These are phyloP conservation scores for Uronychia setigera DNA, from an alignment of 73 alveolate genomes.

Conservation along the genomic window DNA sequence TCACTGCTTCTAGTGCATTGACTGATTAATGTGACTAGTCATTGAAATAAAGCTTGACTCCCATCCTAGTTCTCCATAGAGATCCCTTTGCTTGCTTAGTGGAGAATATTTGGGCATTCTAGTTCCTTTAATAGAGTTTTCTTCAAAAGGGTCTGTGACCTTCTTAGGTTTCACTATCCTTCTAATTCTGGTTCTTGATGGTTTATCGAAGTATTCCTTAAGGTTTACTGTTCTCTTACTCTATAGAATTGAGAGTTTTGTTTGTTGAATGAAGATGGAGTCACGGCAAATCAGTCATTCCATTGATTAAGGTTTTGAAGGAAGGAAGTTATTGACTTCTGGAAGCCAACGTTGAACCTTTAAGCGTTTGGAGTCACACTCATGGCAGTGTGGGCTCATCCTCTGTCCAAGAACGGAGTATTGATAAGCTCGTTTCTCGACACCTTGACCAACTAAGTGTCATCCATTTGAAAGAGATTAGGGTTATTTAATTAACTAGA, in stretches of 20 bases:
- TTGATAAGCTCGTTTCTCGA: background rate
- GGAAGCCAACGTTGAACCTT: background rate
- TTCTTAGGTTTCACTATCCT: slow-evolving; percentile 17
- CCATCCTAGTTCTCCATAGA: slow-evolving; percentile 50
- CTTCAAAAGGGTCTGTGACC: slow-evolving; percentile 32
- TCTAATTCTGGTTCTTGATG: slow-evolving; percentile 1
- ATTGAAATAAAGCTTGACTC: slow-evolving; percentile 13
- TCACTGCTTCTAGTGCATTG: slow-evolving; percentile 13
- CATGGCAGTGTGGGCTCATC: background rate
- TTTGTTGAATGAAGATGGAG: slow-evolving; percentile 31
- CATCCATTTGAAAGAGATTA: background rate
- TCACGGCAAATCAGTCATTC: slow-evolving; percentile 24
- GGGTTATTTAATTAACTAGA: background rate
- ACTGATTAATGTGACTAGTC: slow-evolving; percentile 10
- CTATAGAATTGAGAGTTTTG: slow-evolving; percentile 26
- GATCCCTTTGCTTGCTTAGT: slow-evolving; percentile 20
- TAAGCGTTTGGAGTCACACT: background rate
- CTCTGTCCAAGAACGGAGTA: background rate
- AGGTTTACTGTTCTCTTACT: slow-evolving; percentile 16
- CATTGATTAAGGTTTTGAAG: slow-evolving; percentile 8
- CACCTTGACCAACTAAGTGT: background rate
- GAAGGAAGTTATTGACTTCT: background rate
- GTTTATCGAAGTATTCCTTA: slow-evolving; percentile 43
- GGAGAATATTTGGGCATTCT: slow-evolving; percentile 44
- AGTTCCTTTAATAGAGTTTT: slow-evolving; percentile 21